phyloP scores from a whole-genome alignment of 345 rosid species.

The Corchorus capsularis region DNA sequence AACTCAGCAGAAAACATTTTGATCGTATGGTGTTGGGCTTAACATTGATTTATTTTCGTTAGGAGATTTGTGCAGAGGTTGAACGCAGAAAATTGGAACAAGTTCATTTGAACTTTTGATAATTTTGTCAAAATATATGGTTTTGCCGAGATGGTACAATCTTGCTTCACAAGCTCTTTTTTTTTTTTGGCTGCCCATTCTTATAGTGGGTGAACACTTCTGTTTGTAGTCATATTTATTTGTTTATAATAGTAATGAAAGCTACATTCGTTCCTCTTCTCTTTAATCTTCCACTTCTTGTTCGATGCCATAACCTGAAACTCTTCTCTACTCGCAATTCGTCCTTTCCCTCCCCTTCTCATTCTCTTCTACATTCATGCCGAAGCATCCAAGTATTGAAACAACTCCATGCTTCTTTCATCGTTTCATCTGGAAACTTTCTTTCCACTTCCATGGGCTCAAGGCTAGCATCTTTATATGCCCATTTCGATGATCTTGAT shows the following conservation, averaged over 20 bases:
- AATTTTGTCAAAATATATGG: slow-evolving; percentile 3
- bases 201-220: too few species aligned
- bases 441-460: slow-evolving; percentile 9
- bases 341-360: neutral
- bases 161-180: neutral
- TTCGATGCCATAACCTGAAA: slow-evolving; percentile 31
- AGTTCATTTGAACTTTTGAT: slow-evolving; percentile 3
- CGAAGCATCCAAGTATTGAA: slow-evolving; percentile 14
- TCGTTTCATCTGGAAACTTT: slow-evolving; percentile 8
- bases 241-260: too few species aligned
- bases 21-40: neutral
- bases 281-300: slow-evolving; percentile 4
- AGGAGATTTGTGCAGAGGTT: neutral
- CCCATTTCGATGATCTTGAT: slow-evolving; percentile 21
- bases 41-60: neutral
- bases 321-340: neutral
- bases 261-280: neutral
- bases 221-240: too few species aligned
- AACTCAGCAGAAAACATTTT: neutral
- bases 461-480: slow-evolving; percentile 22
- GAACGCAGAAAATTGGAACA: neutral
- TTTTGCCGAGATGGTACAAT: neutral
- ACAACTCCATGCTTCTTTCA: slow-evolving; percentile 23
- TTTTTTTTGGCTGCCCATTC: too few species aligned
- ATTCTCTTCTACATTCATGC: slow-evolving; percentile 25